Conservation (phyloP, 2,329 filamentous ascomycete species). For the Fonsecaea pugnacius region DNA sequence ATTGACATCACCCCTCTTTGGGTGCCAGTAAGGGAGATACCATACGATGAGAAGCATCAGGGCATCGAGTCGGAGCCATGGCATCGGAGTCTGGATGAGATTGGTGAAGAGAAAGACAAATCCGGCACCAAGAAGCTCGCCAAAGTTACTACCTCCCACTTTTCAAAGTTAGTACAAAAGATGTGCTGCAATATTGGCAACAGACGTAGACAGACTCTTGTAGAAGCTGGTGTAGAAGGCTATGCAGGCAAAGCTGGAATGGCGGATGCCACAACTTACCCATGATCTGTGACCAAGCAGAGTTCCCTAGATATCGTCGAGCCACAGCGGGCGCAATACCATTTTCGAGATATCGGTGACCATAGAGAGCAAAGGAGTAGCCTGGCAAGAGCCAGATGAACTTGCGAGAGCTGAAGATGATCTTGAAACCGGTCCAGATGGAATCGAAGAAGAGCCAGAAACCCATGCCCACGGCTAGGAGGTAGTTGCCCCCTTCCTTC, state of each 20-base stretch:
- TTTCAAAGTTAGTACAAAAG: background rate
- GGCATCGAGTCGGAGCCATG: conserved; percentile 56
- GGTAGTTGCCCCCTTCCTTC: conserved; percentile 40
- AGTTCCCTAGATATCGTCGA: conserved; percentile 53
- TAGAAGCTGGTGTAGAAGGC: background rate
- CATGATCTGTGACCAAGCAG: conserved; percentile 57
- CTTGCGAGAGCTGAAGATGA: conserved; percentile 54
- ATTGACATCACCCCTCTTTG: conserved; percentile 46
- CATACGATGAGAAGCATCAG: conserved; percentile 54
- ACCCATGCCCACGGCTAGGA: conserved; percentile 46
- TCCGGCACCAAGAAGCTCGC: conserved; percentile 55
- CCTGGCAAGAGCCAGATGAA: conserved; percentile 58
- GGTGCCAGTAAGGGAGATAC: conserved; percentile 56
- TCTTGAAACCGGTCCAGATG: conserved; percentile 52
- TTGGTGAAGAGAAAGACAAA: conserved; percentile 58
- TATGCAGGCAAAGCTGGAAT: background rate
- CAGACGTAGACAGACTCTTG: background rate
- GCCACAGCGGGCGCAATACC: conserved; percentile 54
- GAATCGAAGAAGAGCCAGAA: conserved; percentile 54
- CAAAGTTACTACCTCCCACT: conserved; percentile 57
- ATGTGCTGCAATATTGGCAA: background rate
- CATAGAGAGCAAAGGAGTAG: conserved; percentile 56
- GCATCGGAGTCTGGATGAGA: conserved; percentile 55
- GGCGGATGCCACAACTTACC: background rate
- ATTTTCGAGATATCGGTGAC: conserved; percentile 58